A percentile compares a stretch with the other conserved stretches of the same genome.
Conservation (phyloP, 2,329 filamentous ascomycete genomes). For the Arthroderma sp. region DNA sequence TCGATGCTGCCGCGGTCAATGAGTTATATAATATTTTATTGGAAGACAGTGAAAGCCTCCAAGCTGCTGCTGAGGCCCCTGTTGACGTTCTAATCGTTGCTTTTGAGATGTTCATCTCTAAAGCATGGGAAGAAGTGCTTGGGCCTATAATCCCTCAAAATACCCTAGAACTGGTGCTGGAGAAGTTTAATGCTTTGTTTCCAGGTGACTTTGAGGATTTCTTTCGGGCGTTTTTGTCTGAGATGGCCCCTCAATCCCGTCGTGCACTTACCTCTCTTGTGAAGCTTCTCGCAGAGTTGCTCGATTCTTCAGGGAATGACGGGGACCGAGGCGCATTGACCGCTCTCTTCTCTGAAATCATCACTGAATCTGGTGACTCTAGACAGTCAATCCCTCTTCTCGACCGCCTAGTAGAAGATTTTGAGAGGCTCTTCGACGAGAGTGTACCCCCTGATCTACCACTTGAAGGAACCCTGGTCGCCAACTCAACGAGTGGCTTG, state of each 20-base stretch:
- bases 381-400: conserved; percentile 78
- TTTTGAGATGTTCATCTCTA: conserved; percentile 83
- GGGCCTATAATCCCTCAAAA: conserved; percentile 66
- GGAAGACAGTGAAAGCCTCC: conserved; percentile 67
- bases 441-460: conserved; percentile 33
- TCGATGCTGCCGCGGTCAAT: conserved; percentile 70
- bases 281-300: conserved; percentile 70
- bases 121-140: conserved; percentile 81
- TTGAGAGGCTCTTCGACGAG: conserved; percentile 74
- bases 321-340: conserved; percentile 80
- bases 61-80: conserved; percentile 59
- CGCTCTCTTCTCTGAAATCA: conserved; percentile 72
- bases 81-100: conserved; percentile 80
- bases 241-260: conserved; percentile 46
- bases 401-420: conserved; percentile 79
- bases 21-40: conserved; percentile 81
- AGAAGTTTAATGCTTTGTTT: conserved; percentile 29
- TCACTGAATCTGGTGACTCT: conserved; percentile 64
- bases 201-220: conserved; percentile 41
- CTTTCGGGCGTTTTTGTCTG: conserved; percentile 40
- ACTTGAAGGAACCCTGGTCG: conserved; percentile 29
- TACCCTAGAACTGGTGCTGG: conserved; percentile 60
- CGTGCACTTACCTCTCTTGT: conserved; percentile 74
- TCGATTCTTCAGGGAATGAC: conserved; percentile 83
- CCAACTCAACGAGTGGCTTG: conserved; percentile 48